Base-by-base conservation (phyloP, 495 filamentous ascomycete species). In the Wilcoxina mikolae region DNA sequence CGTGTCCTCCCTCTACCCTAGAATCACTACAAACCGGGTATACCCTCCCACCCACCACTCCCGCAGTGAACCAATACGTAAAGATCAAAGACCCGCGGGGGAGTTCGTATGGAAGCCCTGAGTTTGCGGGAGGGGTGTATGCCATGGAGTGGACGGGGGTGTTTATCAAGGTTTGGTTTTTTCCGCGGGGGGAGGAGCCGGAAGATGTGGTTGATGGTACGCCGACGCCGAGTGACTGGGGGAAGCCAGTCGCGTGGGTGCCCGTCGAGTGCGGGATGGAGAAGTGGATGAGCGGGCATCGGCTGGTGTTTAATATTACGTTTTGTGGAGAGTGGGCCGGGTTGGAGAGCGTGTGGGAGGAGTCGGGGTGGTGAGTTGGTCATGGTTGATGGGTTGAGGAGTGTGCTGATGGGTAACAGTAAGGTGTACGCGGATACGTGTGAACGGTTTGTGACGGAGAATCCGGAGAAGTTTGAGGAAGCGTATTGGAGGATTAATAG, bases 321-420 rank as follows among this genome's bases (percentile, higher is more conserved):
- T 87, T 95, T 69, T 95, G 90, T 67, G 90, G 90, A 31, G 79
- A 85, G 56, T 94, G 85, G 84, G 87, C 87, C 15, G 89, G 86
- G 27, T 70, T 75, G 39, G 76, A 78, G 24, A 80, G 73, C 70
- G 27, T 15, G 9, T 46, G 43, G 43, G 25, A 15, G 68, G 72
- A 55, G 61, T 63, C 29, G 77, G 43, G 43, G 23, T 46, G 53
- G 58, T 18, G 48, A 63, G 41, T 66, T 24, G 11, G 20, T 1
- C 20, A 39, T 38, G 31, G 12, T 1, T 18, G 12, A 39, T 1
- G 35, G 4, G 35, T 39, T 1, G 35, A 5, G 20, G 4, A 39
- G 15, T 5, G 4, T 12, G 35, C 35, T 39, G 4, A 39, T 39
- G 35, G 20, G 1, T 3, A 2, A 51, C 55, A 68, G 68, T 53